Conservation (phyloP, 208 protist genomes). For the Balamuthia mandrillaris region DNA sequence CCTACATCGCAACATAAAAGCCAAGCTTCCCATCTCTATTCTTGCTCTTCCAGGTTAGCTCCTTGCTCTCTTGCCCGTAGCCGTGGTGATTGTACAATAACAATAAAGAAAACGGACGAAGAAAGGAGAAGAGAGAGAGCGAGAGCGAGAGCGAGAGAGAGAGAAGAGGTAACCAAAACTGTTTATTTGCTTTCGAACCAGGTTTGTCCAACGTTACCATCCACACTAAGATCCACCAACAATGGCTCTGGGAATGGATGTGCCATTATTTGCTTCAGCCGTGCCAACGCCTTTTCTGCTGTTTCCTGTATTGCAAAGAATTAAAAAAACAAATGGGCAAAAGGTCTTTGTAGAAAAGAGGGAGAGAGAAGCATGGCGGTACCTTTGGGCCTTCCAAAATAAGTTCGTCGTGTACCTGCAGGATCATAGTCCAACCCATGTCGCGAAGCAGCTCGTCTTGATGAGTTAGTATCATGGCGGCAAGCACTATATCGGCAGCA, state of each 20-base stretch:
- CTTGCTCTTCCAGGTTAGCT: no score
- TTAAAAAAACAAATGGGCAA: no score
- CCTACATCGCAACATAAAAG: no score
- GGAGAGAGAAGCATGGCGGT: neutral
- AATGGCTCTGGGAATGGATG: neutral
- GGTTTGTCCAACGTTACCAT: neutral
- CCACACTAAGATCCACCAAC: neutral
- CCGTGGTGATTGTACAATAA: no score
- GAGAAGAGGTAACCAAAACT: no score
- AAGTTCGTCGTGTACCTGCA: constrained; percentile 74
- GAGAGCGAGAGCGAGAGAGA: no score
- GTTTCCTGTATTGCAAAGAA: neutral
- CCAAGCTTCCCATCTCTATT: no score
- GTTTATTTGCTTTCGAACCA: constrained; percentile 16
- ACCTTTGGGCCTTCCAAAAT: constrained; percentile 24
- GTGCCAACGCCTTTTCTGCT: constrained; percentile 22
- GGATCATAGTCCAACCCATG: constrained; percentile 64
- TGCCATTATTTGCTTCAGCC: neutral
- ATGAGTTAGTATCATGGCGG: constrained; percentile 69
- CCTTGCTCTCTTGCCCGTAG: no score
- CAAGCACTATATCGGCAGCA: constrained; percentile 76
- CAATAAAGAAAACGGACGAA: no score
- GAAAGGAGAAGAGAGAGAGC: no score
- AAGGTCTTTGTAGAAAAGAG: no score
- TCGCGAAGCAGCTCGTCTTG: constrained; percentile 45